phyloP scores from a whole-genome alignment of 2,329 filamentous ascomycete genomes.

The Aureobasidium namibiae region DNA sequence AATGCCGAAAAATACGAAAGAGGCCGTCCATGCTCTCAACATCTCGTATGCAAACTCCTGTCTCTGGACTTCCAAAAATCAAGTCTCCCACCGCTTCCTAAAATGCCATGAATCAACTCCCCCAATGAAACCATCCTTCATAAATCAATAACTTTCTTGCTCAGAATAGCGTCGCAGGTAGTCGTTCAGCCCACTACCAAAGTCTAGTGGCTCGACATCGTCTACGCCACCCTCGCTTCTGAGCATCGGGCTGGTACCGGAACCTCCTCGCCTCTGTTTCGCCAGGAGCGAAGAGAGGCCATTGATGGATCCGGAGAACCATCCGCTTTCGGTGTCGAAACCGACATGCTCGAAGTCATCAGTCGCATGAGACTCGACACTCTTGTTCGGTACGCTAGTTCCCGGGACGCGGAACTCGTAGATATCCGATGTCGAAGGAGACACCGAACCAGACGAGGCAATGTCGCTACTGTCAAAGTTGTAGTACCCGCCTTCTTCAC shows the following conservation, averaged over 20 bases:
- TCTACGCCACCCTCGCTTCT: slow-evolving; percentile 1
- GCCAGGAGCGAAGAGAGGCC: slow-evolving; percentile 17
- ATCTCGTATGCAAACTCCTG: background rate
- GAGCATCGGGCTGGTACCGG: slow-evolving; percentile 6
- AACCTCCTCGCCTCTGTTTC: slow-evolving; percentile 13
- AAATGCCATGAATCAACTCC: background rate
- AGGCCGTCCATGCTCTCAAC: background rate
- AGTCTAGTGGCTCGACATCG: slow-evolving; percentile 4
- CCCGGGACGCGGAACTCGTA: slow-evolving; percentile 23
- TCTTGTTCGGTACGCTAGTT: slow-evolving; percentile 14
- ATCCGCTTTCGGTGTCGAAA: slow-evolving; percentile 24
- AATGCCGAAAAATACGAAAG: background rate
- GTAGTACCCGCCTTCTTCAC: slow-evolving; percentile 26
- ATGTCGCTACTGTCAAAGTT: slow-evolving; percentile 22
- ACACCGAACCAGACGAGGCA: slow-evolving; percentile 15
- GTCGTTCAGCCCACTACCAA: slow-evolving; percentile 5
- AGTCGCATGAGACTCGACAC: slow-evolving; percentile 12
- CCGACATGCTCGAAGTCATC: slow-evolving; percentile 10
- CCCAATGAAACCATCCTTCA: background rate
- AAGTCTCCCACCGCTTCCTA: background rate
- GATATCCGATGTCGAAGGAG: slow-evolving; percentile 21
- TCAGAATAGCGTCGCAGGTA: slow-evolving; percentile 11
- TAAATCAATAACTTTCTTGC: slow-evolving; percentile 7
- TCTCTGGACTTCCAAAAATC: background rate
- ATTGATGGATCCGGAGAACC: slow-evolving; percentile 27